Conservation (phyloP, 192 early-diverging fungal species). For the Coemansia biformis region DNA sequence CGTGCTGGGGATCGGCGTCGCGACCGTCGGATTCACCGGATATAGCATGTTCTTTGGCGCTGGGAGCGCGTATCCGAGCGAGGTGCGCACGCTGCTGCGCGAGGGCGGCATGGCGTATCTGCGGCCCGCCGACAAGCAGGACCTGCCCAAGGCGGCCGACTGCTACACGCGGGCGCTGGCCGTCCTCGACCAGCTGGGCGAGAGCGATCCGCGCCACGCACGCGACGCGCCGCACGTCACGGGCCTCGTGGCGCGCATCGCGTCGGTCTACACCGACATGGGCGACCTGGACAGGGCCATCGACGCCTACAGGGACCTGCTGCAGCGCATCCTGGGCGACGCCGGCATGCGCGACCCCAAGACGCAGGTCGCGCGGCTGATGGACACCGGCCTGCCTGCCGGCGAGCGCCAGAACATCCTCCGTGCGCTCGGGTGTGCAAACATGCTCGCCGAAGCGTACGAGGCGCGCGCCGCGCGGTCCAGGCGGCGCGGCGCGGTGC, state of each 20-base stretch:
- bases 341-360: slow-evolving; percentile 30
- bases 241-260: slow-evolving; percentile 39
- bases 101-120: slow-evolving; percentile 39
- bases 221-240: slow-evolving; percentile 35
- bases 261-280: slow-evolving; percentile 35
- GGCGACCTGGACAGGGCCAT: slow-evolving; percentile 42
- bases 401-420: slow-evolving; percentile 22
- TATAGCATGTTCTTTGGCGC: slow-evolving; percentile 34
- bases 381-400: slow-evolving; percentile 17
- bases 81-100: slow-evolving; percentile 33
- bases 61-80: slow-evolving; percentile 25
- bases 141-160: slow-evolving; percentile 41
- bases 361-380: slow-evolving; percentile 22
- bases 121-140: slow-evolving; percentile 35
- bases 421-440: slow-evolving; percentile 44
- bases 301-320: slow-evolving; percentile 24
- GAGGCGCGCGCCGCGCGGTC: slow-evolving; percentile 32
- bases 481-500: slow-evolving; percentile 36
- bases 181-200: slow-evolving; percentile 28
- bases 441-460: slow-evolving; percentile 45
- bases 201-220: slow-evolving; percentile 19
- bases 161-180: slow-evolving; percentile 29
- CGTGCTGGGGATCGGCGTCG: neutral
- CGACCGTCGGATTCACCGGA: slow-evolving; percentile 17
- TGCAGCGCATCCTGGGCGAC: slow-evolving; percentile 41